Percentiles rank a stretch among this genome's conserved stretches.
These are phyloP conservation scores for Ceriops tagal DNA, from an alignment of 345 rosid genomes.

Conservation along the genomic window DNA sequence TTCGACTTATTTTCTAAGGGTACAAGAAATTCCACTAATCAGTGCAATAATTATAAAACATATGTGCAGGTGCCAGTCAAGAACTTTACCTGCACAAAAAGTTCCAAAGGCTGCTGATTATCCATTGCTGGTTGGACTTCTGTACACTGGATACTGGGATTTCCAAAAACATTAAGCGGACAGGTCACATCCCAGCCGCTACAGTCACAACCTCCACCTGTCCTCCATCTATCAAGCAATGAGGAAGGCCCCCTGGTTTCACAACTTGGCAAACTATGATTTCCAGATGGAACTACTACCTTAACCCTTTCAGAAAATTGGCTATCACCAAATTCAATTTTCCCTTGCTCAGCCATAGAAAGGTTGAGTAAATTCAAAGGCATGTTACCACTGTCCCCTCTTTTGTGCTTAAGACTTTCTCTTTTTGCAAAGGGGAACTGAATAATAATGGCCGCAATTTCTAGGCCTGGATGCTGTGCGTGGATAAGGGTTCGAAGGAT, in stretches of 20 bases:
- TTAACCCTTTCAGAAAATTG: slow-evolving; percentile 38
- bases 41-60: slow-evolving; percentile 45
- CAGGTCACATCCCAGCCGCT: slow-evolving; percentile 99
- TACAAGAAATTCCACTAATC: slow-evolving; percentile 54
- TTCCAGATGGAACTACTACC: slow-evolving; percentile 74
- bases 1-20: not conserved
- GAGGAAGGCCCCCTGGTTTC: slow-evolving; percentile 65
- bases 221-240: slow-evolving; percentile 81
- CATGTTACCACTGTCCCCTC: slow-evolving; percentile 27
- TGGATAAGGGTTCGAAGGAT: slow-evolving; percentile 40
- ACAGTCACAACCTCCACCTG: slow-evolving; percentile 94
- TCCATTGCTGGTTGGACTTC: slow-evolving; percentile 48
- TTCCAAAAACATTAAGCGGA: slow-evolving; percentile 70
- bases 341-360: slow-evolving; percentile 38
- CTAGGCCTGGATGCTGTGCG: slow-evolving; percentile 57
- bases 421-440: slow-evolving; percentile 62
- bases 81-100: slow-evolving; percentile 59
- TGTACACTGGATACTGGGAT: slow-evolving; percentile 38
- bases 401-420: slow-evolving; percentile 62
- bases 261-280: slow-evolving; percentile 64
- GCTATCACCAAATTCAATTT: slow-evolving; percentile 22
- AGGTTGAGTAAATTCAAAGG: slow-evolving; percentile 37
- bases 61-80: slow-evolving; percentile 33
- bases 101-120: slow-evolving; percentile 50
- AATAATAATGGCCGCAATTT: slow-evolving; percentile 68